Evolutionary conservation across 1,284 basidiomycete genomes (phyloP), one percentile per base, ranked within the genome.

Genomic region (Cystobasidium sp.): DNA sequence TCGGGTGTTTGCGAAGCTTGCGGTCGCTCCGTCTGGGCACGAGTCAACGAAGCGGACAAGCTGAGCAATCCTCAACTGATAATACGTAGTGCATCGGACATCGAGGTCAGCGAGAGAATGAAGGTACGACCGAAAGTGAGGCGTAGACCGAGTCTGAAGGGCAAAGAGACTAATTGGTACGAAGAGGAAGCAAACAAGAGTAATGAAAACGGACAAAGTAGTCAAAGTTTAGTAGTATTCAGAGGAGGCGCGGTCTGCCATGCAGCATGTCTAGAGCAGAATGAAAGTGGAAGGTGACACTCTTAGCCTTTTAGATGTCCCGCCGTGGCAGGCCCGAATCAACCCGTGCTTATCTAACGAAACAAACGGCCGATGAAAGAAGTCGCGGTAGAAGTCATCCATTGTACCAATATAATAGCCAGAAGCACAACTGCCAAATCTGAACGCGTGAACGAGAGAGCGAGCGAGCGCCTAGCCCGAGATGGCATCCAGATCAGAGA

Each of bases 101-200:
- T 79, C 7, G 76, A 78, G 53, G 77, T 78, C 41, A 56, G 72
- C 52, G 43, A 77, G 43, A 77, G 75, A 6, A 67, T 76, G 67
- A 72, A 43, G 12, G 63, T 71, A 7, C 44, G 78, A 24, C 79
- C 78, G 14, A 65, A 74, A 20, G 76, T 79, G 64, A 59, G 74
- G 58, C 77, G 79, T 61, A 72, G 78, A n/a, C 77, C 77, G 56
- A 78, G 76, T 39, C 41, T 80, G 52, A 80, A 80, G 62, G 79
- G 79, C 37, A 80, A 80, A 68, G 79, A 80, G 75, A 77, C 78
- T 22, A 76, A 77, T 37, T 80, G 78, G 78, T 76, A 74, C 44
- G 69, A 71, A 58, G 64, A 66, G 6, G 68, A 43, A 24, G 18
- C 44, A 6, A 18, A 56, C 3, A 52, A 49, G 12, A 39, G 41